Percentiles rank a stretch among this genome's conserved stretches.
phyloP scores from a whole-genome alignment of 116 monocot species.

The Posidonia oceanica region DNA sequence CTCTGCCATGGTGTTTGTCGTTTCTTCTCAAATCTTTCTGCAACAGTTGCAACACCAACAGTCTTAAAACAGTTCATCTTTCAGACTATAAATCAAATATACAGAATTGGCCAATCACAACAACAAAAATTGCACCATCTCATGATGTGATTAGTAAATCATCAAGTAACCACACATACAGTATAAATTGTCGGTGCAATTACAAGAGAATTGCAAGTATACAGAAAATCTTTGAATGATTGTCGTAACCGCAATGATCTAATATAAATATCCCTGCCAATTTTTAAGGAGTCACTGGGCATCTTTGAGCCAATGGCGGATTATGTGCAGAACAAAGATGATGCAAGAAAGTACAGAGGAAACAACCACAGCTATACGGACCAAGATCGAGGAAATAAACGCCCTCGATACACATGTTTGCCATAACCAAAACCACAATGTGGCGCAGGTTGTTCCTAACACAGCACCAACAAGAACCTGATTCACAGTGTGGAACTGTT shows the following conservation, averaged over 20 bases:
- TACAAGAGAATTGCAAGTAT: too few relatives aligned
- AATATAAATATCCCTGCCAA: background rate
- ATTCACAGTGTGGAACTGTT: constrained; percentile 46
- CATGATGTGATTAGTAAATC: too few relatives aligned
- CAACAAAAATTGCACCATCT: too few relatives aligned
- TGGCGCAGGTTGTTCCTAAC: constrained; percentile 35
- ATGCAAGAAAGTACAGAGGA: constrained; percentile 25
- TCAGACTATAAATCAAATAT: too few relatives aligned
- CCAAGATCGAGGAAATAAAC: constrained; percentile 45
- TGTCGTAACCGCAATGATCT: background rate
- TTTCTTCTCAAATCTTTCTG: too few relatives aligned
- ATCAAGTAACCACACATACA: too few relatives aligned
- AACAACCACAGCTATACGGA: constrained; percentile 28
- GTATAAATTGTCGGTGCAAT: too few relatives aligned
- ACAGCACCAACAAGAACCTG: constrained; percentile 74
- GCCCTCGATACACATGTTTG: constrained; percentile 43
- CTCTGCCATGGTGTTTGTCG: too few relatives aligned
- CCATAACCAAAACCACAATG: constrained; percentile 73
- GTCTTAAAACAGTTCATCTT: too few relatives aligned
- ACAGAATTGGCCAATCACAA: too few relatives aligned
- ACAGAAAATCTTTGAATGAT: too few relatives aligned
- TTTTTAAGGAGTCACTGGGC: background rate
- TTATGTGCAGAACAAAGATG: constrained; percentile 33
- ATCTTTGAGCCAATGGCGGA: constrained; percentile 55
- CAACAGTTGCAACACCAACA: too few relatives aligned